Base-by-base conservation (phyloP, 208 protist species). In the Acanthamoeba royreba region DNA sequence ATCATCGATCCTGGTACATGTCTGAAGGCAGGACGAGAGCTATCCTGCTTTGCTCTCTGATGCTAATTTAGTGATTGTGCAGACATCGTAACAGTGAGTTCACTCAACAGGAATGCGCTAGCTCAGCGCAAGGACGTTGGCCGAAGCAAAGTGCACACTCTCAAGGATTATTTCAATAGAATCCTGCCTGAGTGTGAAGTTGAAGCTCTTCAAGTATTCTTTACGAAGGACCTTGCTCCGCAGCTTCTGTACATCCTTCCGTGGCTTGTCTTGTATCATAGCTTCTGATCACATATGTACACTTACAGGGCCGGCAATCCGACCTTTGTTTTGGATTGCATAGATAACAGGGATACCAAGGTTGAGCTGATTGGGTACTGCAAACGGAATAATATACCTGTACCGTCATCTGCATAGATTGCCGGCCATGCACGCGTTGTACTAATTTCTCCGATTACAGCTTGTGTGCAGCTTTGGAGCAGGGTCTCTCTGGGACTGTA, bases 321-420 rank as follows among this genome's bases (percentile, higher is more conserved):
- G 47, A 61, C 92, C 31, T 96, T 89, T n/a, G 96, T 97, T 4
- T 38, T 97, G 1, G 95, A 97, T 25, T 96, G 95, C 61, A 97
- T 97, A 17, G 95, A 96, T 49, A 94, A 96, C 49, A 58, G 61
- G 38, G 17, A 33, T 22, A 94, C 95, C 47, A 95, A 95, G 38
- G 94, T 95, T 0, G 66, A 77, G 11, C 52, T 95, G 19, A 43
- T 95, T 0, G 66, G 45, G 0, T 95, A 79, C 47, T 95, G 94
- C 38, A 38, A 90, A 9, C 25, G 38, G 25, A 77, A 95, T 7
- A 87, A 83, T n/a, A 58, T 95, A 22, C 43, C 42, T 3, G 94
- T 95, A 45, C 4, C 55, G 49, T 19, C 19, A 9, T 19, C 13
- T 55, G 49, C 49, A 25, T 19, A 25, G 49, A 55, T 55, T 9